phyloP scores from a whole-genome alignment of 257 asterid species.

The Ehretia macrophylla region DNA sequence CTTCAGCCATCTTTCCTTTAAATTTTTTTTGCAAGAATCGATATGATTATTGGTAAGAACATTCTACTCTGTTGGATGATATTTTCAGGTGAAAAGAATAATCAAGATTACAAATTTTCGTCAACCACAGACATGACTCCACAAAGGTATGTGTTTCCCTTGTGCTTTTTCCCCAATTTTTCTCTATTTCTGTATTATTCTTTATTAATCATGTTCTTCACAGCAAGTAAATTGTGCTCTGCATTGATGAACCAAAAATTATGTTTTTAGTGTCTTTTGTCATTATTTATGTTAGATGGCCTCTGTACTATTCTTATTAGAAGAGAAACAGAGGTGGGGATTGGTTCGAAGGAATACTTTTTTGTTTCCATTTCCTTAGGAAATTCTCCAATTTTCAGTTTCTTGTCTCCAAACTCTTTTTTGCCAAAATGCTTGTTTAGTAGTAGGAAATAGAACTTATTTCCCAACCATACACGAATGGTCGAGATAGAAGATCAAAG shows the following conservation, averaged over 20 bases:
- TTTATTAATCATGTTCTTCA: neutral
- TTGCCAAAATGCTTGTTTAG: no score
- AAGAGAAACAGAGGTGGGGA: no score
- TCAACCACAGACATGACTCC: neutral
- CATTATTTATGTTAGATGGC: no score
- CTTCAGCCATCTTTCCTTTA: neutral
- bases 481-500: no score
- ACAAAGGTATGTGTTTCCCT: neutral
- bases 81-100: neutral
- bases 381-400: no score
- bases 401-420: no score
- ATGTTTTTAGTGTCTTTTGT: no score
- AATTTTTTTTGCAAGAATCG: neutral
- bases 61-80: neutral
- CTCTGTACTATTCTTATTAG: no score
- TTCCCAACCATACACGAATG: no score
- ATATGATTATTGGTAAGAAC: neutral
- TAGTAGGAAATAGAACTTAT: no score
- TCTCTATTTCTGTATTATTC: neutral
- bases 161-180: conserved; percentile 1
- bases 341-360: no score
- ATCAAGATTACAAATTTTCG: conserved; percentile 1
- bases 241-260: neutral
- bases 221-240: neutral
- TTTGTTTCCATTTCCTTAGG: no score